Percentiles rank a stretch among this genome's conserved stretches.
phyloP scores from a whole-genome alignment of 2,329 filamentous ascomycete species.

The Cadophora gregata region DNA sequence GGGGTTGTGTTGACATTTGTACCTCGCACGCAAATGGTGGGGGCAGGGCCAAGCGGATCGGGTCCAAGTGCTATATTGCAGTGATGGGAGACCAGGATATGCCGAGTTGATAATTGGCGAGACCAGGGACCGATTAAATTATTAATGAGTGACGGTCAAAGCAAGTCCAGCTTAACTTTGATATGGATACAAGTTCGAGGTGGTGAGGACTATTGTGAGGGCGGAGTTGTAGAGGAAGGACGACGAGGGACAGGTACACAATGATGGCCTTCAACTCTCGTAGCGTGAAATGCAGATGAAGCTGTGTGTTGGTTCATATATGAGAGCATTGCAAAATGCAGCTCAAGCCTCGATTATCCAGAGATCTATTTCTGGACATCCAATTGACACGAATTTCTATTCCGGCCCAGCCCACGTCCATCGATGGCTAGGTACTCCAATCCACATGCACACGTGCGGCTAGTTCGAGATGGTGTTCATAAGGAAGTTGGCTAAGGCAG shows the following conservation, averaged over 20 bases:
- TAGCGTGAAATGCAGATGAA: constrained; percentile 31
- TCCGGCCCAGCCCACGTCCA: constrained; percentile 47
- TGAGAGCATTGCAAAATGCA: constrained; percentile 38
- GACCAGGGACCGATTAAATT: constrained; percentile 49
- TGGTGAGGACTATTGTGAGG: constrained; percentile 39
- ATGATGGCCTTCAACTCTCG: constrained; percentile 39
- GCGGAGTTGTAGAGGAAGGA: constrained; percentile 29
- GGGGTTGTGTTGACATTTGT: constrained; percentile 70
- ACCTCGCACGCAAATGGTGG: constrained; percentile 43
- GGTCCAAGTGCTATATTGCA: constrained; percentile 34
- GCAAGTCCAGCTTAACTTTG: constrained; percentile 46
- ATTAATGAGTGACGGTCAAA: constrained; percentile 48
- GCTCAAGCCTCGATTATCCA: constrained; percentile 42
- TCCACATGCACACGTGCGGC: constrained; percentile 43
- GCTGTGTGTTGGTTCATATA: constrained; percentile 40
- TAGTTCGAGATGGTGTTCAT: constrained; percentile 34
- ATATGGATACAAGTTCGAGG: constrained; percentile 34
- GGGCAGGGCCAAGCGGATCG: constrained; percentile 38
- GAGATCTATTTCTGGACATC: constrained; percentile 52
- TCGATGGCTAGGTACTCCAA: constrained; percentile 38
- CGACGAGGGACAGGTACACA: constrained; percentile 36
- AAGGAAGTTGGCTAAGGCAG: constrained; percentile 23
- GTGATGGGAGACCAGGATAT: constrained; percentile 39
- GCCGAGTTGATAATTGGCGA: constrained; percentile 44
- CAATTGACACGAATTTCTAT: constrained; percentile 44